Conservation (phyloP, 2,329 filamentous ascomycete species). For the Coleophoma eucalyptorum region DNA sequence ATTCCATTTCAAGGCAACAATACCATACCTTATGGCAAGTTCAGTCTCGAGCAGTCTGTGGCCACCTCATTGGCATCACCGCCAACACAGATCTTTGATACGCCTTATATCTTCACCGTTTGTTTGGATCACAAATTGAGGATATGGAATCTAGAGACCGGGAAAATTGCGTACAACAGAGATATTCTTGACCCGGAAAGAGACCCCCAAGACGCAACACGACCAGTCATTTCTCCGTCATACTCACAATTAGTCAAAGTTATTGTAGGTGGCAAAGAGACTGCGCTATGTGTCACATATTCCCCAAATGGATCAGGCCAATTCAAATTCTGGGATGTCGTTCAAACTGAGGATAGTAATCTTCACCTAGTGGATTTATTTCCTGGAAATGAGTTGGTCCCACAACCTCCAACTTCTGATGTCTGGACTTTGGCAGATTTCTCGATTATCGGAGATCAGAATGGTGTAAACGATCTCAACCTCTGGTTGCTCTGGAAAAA, state of each 20-base stretch:
- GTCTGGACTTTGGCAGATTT: constrained; percentile 82
- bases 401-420: constrained; percentile 65
- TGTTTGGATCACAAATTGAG: constrained; percentile 86
- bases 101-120: constrained; percentile 68
- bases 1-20: constrained; percentile 63
- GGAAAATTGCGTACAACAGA: constrained; percentile 69
- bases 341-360: constrained; percentile 55
- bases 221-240: constrained; percentile 74
- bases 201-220: constrained; percentile 64
- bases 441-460: constrained; percentile 49
- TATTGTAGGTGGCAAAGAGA: constrained; percentile 52
- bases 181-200: constrained; percentile 71
- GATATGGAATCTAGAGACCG: constrained; percentile 84
- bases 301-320: constrained; percentile 83
- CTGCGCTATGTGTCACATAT: constrained; percentile 68
- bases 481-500: constrained; percentile 84
- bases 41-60: constrained; percentile 63
- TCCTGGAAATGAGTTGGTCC: constrained; percentile 61
- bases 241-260: constrained; percentile 75
- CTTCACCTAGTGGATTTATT: constrained; percentile 70
- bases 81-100: constrained; percentile 40
- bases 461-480: constrained; percentile 49
- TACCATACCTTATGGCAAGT: constrained; percentile 59
- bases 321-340: constrained; percentile 90
- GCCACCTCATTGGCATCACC: constrained; percentile 58